Percentiles rank a stretch among this genome's conserved stretches.
phyloP scores from a whole-genome alignment of 2,329 filamentous ascomycete species.

The Camptophora hylomeconis region DNA sequence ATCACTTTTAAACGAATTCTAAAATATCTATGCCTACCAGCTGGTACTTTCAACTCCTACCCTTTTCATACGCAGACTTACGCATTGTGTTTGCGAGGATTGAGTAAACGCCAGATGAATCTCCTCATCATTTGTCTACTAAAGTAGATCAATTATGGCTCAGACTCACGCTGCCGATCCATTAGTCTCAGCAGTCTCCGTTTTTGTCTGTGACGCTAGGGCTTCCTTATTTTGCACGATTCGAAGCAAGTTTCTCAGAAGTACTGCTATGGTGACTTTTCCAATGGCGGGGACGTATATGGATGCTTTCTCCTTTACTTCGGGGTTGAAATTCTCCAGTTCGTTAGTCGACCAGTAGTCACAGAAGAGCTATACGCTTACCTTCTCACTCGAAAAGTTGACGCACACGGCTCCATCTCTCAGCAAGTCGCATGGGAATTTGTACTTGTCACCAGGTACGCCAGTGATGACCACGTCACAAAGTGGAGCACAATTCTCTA shows the following conservation, averaged over 20 bases:
- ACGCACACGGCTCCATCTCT: conserved; percentile 93
- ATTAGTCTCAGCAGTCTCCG: too few relatives aligned
- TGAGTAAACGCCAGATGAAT: too few relatives aligned
- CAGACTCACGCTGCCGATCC: too few relatives aligned
- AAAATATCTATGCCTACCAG: too few relatives aligned
- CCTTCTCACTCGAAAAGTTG: conserved; percentile 89
- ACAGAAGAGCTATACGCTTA: too few relatives aligned
- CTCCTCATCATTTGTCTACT: too few relatives aligned
- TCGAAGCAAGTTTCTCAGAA: conserved; percentile 80
- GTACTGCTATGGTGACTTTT: conserved; percentile 89
- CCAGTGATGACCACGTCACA: conserved; percentile 93
- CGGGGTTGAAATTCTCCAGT: conserved; percentile 65
- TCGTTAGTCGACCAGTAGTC: too few relatives aligned
- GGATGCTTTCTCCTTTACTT: conserved; percentile 86
- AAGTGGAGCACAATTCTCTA: conserved; percentile 70
- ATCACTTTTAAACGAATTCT: too few relatives aligned
- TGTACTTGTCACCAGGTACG: conserved; percentile 77
- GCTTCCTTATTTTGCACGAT: conserved; percentile 31
- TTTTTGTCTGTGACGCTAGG: background rate
- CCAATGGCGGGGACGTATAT: conserved; percentile 96
- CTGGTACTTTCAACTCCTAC: too few relatives aligned
- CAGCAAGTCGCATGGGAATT: conserved; percentile 72
- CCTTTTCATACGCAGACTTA: too few relatives aligned
- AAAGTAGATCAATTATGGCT: too few relatives aligned
- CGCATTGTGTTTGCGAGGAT: too few relatives aligned